Evolutionary conservation across 257 asterid species (phyloP).

Genomic region (Nyctanthes arbortristis): DNA sequence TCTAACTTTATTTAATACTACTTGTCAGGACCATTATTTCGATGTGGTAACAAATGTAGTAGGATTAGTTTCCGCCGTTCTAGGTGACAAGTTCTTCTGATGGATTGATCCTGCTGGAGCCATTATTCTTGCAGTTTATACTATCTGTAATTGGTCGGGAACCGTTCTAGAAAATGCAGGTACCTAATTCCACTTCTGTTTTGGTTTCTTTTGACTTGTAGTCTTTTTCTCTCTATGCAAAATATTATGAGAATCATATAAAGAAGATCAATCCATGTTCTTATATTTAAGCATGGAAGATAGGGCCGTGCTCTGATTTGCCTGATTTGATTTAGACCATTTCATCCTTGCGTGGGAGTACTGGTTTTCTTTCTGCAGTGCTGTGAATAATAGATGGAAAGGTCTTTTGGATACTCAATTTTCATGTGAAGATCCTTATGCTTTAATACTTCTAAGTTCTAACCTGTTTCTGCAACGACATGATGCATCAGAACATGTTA

Average conservation of each 20-base stretch:
- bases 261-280: neutral
- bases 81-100: slow-evolving; percentile 78
- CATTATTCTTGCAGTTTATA: slow-evolving; percentile 76
- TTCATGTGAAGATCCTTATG: neutral
- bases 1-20: slow-evolving; percentile 23
- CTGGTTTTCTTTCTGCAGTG: neutral
- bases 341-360: neutral
- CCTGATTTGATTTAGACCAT: neutral
- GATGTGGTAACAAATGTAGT: slow-evolving; percentile 90
- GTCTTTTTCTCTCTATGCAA: too few species aligned
- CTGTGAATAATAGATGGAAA: too few species aligned
- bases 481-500: too few species aligned
- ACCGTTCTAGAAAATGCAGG: slow-evolving; percentile 95
- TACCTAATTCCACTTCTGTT: slow-evolving; percentile 18
- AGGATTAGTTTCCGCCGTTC: slow-evolving; percentile 82
- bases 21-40: slow-evolving; percentile 80
- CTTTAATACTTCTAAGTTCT: neutral
- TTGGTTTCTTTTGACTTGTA: neutral
- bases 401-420: too few species aligned
- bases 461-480: too few species aligned
- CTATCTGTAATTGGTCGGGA: slow-evolving; percentile 78
- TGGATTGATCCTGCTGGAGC: slow-evolving; percentile 96
- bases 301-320: neutral
- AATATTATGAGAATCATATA: too few species aligned
- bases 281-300: neutral